Conservation (phyloP, 2,329 filamentous ascomycete genomes). For the Penicillium sp. region DNA sequence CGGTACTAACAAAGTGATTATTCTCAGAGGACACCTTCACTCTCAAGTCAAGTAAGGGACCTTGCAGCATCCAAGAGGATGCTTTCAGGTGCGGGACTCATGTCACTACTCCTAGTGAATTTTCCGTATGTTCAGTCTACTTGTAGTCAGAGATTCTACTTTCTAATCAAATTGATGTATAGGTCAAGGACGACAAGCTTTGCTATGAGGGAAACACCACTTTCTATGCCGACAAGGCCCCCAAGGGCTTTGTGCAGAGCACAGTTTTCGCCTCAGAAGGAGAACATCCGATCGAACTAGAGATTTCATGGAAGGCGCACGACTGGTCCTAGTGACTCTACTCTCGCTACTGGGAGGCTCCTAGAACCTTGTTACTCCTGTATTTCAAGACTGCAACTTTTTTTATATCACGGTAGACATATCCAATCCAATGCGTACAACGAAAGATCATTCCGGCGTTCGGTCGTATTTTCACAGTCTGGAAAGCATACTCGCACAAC, state of each 20-base stretch:
- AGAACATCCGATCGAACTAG: slow-evolving; percentile 34
- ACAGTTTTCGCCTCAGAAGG: slow-evolving; percentile 32
- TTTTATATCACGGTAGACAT: neutral
- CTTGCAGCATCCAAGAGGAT: slow-evolving; percentile 56
- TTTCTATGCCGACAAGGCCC: slow-evolving; percentile 40
- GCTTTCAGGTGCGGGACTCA: slow-evolving; percentile 53
- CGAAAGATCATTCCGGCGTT: slow-evolving; percentile 37
- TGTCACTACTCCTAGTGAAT: slow-evolving; percentile 27
- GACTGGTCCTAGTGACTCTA: neutral
- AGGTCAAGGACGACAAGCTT: slow-evolving; percentile 35
- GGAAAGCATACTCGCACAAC: too few relatives aligned
- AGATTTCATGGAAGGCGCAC: slow-evolving; percentile 32
- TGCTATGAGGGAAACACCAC: slow-evolving; percentile 34
- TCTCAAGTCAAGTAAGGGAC: slow-evolving; percentile 57
- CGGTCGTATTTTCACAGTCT: too few relatives aligned
- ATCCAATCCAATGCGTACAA: neutral
- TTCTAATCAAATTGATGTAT: neutral
- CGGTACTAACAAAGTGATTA: neutral
- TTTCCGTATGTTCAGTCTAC: slow-evolving; percentile 27
- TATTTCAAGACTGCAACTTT: neutral
- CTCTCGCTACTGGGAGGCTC: neutral
- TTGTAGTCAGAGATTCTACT: neutral
- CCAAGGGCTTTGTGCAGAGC: slow-evolving; percentile 36
- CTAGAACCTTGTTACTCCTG: neutral
- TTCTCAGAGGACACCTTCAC: slow-evolving; percentile 46